Evolutionary conservation across 805 yeast species (phyloP), one percentile per base, ranked within the genome.

Genomic region (Ogataea paraovalis): DNA sequence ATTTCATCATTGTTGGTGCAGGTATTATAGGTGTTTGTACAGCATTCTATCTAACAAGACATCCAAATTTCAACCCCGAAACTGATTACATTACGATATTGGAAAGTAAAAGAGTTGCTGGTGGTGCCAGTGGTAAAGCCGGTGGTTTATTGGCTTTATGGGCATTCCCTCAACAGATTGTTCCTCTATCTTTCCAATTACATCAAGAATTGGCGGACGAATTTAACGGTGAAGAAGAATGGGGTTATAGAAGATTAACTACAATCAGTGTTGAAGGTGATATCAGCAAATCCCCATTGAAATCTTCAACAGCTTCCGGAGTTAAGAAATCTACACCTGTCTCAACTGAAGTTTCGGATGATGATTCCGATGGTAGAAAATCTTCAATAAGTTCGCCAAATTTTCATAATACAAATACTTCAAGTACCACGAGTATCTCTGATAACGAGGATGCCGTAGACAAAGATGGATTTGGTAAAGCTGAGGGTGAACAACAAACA

Each of bases 81-180:
- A 83, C 79, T 48, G 82, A 87, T 61, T 90, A 87, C 59, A 87
- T 92, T 53, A 87, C 96, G 6, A 78, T 92, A 18, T 63, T 94
- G 13, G 99, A 92, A 66, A 82, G 92, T 44, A 88, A 87, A 52
- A 74, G 96, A 58, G 96, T 95, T 5, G 99, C 98, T 0, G 96
- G 97, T 44, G 98, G 97, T 42, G 98, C 99, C 18, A 80, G 89
- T 38, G 99, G 99, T 46, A 94, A 92, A 60, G 98, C 99, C 6
- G 99, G 98, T 40, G 99, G 99, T 0, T 73, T 92, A 43, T 69
- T 92, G 43, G 97, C 98, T 1, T 76, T 87, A 20, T 91, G 97
- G 96, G 98, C 98, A 0, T 94, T 94, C 66, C 99, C 99, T 0
- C 90, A 85, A 57, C 96, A 88, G 65, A 80, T 92, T 43, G 98